phyloP scores from a whole-genome alignment of 2,329 filamentous ascomycete species.

The Moelleriella libera region DNA sequence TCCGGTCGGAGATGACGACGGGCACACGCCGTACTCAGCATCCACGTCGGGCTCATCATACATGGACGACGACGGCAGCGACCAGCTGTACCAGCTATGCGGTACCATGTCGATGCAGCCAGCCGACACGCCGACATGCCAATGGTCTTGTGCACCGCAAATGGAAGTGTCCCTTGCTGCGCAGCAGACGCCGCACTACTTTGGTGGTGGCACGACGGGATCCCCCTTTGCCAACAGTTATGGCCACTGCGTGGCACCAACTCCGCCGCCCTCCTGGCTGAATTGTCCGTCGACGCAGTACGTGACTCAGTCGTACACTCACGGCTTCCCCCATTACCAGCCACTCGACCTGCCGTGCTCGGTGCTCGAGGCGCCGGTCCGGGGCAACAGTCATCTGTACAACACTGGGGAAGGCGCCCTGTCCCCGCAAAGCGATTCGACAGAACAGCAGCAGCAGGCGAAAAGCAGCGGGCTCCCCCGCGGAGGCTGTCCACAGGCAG shows the following conservation, averaged over 20 bases:
- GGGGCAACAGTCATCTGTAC: background rate
- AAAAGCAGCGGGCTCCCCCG: background rate
- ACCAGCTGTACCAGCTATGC: background rate
- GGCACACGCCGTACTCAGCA: background rate
- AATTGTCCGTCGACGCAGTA: background rate
- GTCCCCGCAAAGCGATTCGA: background rate
- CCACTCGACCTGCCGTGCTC: background rate
- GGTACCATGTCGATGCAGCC: background rate
- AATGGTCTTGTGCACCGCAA: background rate
- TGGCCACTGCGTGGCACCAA: background rate
- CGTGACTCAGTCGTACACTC: background rate
- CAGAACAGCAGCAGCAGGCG: conserved; percentile 20
- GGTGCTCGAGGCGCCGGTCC: background rate
- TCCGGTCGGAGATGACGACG: background rate
- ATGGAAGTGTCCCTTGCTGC: background rate
- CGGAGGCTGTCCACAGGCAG: background rate
- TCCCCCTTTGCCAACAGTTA: background rate
- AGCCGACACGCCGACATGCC: background rate
- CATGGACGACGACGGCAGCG: background rate
- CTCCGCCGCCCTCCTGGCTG: background rate
- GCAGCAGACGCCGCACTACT: background rate
- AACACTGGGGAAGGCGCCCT: background rate
- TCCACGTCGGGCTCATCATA: background rate
- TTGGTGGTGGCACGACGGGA: background rate
- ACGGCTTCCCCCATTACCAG: background rate